Base-by-base conservation (phyloP, 805 yeast species). In the Metschnikowia baotianmanensis region DNA sequence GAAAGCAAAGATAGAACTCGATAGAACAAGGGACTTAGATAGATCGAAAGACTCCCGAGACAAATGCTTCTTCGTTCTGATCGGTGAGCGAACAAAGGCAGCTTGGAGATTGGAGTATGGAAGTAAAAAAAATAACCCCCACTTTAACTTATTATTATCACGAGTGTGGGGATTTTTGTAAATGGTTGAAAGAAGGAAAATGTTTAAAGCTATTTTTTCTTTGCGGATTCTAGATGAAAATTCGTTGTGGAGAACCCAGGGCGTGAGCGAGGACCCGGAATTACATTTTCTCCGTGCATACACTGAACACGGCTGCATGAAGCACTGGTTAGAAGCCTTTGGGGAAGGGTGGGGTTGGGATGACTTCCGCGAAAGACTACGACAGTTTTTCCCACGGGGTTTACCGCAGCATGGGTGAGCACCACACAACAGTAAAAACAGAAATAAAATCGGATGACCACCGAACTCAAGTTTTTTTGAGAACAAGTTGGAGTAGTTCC, bases 251-350 rank as follows among this genome's bases (percentile, higher is more conserved):
- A 43, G 47, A 36, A 35, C 18, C 9, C 17, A 15, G 30, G 45
- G 38, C 42, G 25, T 23, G 49, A 19, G 40, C 37, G 35, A 20
- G 32, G 24, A 18, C 43, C 43, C 50, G 50, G 50, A 46, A 43
- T 19, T 48, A 46, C 43, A 34, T 48, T 48, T 45, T 48, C 48
- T 46, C 48, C 50, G 50, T 43, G 45, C 45, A 43, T 35, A 25
- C 28, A 31, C 35, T 28, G 34, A 30, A 17, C 26, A 36, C 39
- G 39, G 43, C 36, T 40, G 39, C 43, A 25, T 17, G 28, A 30
- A 37, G 35, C 28, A 32, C 27, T 22, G 37, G 42, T 38, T 32
- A 38, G 29, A 28, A 32, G 26, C 35, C 17, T 17, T 13, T 39
- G 29, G 38, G 36, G 41, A 27, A 37, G 42, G 34, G 43, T 40